Conservation (phyloP, 2,329 filamentous ascomycete genomes). For the Sphaerulina populicola region DNA sequence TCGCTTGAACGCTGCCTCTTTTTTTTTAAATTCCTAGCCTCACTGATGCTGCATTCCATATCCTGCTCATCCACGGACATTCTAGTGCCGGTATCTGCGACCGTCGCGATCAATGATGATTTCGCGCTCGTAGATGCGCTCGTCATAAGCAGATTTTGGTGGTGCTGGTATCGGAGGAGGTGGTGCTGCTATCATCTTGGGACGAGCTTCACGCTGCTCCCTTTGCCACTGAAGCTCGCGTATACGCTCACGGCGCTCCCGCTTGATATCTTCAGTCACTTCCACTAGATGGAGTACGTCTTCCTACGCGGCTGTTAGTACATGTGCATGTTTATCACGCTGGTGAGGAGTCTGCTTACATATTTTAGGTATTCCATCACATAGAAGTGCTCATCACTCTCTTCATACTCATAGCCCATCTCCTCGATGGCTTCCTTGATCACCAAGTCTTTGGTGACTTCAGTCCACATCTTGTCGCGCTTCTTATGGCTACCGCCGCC, state of each 20-base stretch:
- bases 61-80: not conserved
- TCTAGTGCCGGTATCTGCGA: conserved; percentile 18
- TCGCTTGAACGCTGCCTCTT: conserved; percentile 9
- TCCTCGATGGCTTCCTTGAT: conserved; percentile 77
- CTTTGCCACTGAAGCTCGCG: conserved; percentile 56
- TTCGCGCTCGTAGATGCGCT: conserved; percentile 59
- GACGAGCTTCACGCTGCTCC: conserved; percentile 49
- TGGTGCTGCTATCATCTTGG: conserved; percentile 29
- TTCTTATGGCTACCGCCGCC: conserved; percentile 16
- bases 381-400: conserved; percentile 84
- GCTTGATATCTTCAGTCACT: conserved; percentile 72
- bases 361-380: conserved; percentile 83
- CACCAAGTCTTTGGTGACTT: conserved; percentile 90
- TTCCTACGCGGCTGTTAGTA: conserved; percentile 49
- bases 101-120: conserved; percentile 52
- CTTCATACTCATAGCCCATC: conserved; percentile 78
- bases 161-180: conserved; percentile 39
- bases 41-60: not conserved
- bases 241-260: conserved; percentile 50
- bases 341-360: conserved; percentile 49
- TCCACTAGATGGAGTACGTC: conserved; percentile 79
- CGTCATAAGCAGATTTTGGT: conserved; percentile 47
- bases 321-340: not conserved
- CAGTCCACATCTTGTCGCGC: conserved; percentile 69
- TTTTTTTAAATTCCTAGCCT: not conserved